Base-by-base conservation (phyloP, 176 grass and related monocot genomes). In the Stipa capillata region DNA sequence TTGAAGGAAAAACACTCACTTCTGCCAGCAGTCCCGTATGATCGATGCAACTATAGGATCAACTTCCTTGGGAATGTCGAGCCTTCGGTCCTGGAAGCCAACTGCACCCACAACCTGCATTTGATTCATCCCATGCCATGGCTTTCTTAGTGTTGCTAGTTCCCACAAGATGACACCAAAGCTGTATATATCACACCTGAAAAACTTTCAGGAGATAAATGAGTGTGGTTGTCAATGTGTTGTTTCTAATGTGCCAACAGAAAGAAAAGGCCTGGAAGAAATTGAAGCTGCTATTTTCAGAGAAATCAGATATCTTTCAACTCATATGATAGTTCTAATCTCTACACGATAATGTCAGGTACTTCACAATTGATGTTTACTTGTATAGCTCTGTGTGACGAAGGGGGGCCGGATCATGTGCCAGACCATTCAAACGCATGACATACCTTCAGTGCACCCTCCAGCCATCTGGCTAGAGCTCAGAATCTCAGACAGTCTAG, bases 31-130 rank as follows among this genome's bases (percentile, higher is more conserved):
- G 43, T 97, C 74, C 82, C 74, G 35, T 55, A 97, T 97, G 16
- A 97, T 91, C 40, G 79, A 85, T 72, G 84, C 74, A 49, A 93
- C 91, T 28, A 94, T 63, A 49, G 89, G 94, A 87, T 97, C 94
- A 41, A 94, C 84, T 59, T 97, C 94, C 43, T 90, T 91, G 54
- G 91, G 94, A 63, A 91, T 93, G 59, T 97, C 94, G 37, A 94
- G 91, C 52, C 86, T 83, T 62, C 78, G 78, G 2, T 91, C 89
- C 84, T 97, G 94, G 71, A 94, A 97, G 29, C 94, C 94, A 89
- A 97, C 94, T 81, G 94, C 94, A 54, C 94, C 94, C 64, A 97
- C 94, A 61, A 97, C 94, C 71, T 97, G 94, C 91, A 97, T 97
- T 33, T 89, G 91, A 47, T 97, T 97, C 94, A 94, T 94, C 73